phyloP scores from a whole-genome alignment of 305 asterid species.

The Striga hermonthica region DNA sequence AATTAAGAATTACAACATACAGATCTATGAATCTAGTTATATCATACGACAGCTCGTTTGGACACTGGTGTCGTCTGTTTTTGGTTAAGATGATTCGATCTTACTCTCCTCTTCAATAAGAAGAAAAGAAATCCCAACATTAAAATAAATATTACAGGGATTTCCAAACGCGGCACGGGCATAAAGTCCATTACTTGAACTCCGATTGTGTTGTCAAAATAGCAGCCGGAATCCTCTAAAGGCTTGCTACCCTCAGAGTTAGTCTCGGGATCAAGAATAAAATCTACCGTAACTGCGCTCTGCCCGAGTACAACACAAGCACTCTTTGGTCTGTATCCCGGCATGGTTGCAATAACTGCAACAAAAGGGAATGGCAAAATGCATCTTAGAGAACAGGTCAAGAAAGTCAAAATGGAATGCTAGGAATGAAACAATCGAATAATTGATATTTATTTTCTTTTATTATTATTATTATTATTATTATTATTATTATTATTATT shows the following conservation, averaged over 20 bases:
- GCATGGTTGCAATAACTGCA: constrained; percentile 62
- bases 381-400: constrained; percentile 3
- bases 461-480: too few species aligned
- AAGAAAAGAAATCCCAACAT: constrained; percentile 60
- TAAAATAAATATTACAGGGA: constrained; percentile 42
- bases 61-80: constrained; percentile 33
- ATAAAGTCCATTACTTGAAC: constrained; percentile 39
- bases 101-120: constrained; percentile 53
- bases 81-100: constrained; percentile 38
- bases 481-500: too few species aligned
- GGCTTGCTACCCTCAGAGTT: constrained; percentile 32
- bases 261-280: constrained; percentile 62
- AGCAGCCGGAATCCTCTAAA: constrained; percentile 44
- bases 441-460: not conserved
- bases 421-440: not conserved
- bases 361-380: constrained; percentile 3
- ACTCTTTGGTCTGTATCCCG: constrained; percentile 73
- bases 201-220: constrained; percentile 34
- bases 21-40: not conserved
- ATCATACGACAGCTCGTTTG: constrained; percentile 31
- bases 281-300: constrained; percentile 62
- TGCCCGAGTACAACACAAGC: constrained; percentile 56
- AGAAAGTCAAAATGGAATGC: not conserved
- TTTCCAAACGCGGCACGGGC: constrained; percentile 44
- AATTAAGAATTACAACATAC: constrained; percentile 17